Evolutionary conservation across 495 filamentous ascomycete species (phyloP), one percentile per base, ranked within the genome.

Genomic region (Aspergillus cavernicola): DNA sequence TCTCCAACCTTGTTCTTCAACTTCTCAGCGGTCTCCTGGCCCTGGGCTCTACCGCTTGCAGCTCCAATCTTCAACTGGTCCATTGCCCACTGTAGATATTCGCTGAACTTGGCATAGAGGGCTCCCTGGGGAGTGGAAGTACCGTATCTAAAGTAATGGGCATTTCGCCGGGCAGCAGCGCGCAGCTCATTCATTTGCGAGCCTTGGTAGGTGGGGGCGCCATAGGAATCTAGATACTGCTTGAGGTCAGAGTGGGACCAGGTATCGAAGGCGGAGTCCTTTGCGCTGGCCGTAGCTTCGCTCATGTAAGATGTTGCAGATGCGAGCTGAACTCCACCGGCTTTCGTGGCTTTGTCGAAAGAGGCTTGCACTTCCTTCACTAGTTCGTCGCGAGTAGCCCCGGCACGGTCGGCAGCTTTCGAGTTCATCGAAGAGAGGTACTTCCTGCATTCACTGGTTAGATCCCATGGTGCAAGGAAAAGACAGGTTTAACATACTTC

Each of bases 221-320:
- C 89, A 60, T 91, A 92, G 43, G 83, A 86, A 65, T 92, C 89
- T 11, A 92, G 78, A 56, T 90, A 92, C 12, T 79, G 71, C 74
- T 92, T 92, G 47, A 95, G 74, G 16, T 95, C 90, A 13, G 81
- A 85, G 24, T 84, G 83, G 46, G 87, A 87, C 90, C 90, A 95
- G 2, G 82, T 85, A 41, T 93, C 85, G 57, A 93, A 93, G 4
- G 82, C 78, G 15, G 66, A 68, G 15, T 85, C 80, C 74, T 91
- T 92, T 39, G 79, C 86, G 5, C 75, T 60, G 50, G 81, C 82
- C 9, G 89, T 92, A 9, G 83, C 85, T 28, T 81, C 69, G 2
- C 86, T 75, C 8, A 92, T 73, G 53, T 86, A 86, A 20, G 84
- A 86, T 16, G 89, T 92, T 15, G 85, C 83, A 6, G 87, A 88